A percentile compares a stretch with the other conserved stretches of the same genome.
These are phyloP conservation scores for Vitis hybrid DNA, from an alignment of 177 flowering plant species.

Conservation along the genomic window DNA sequence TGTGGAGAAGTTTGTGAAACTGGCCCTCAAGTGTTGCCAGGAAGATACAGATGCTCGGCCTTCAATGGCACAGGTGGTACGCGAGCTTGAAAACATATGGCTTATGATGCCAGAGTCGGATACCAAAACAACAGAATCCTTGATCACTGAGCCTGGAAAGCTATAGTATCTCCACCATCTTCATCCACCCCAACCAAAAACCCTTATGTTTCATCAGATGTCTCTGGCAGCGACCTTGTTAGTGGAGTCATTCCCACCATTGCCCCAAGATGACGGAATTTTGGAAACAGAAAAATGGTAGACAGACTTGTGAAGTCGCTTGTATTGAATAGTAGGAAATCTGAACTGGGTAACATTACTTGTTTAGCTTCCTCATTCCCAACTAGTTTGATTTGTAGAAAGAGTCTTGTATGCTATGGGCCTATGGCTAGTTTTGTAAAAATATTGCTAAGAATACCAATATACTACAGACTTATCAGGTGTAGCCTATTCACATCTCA, in stretches of 20 bases:
- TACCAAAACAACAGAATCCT: constrained; percentile 18
- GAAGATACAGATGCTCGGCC: constrained; percentile 58
- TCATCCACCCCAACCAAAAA: constrained; percentile 31
- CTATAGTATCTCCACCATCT: constrained; percentile 20
- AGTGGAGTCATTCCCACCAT: constrained; percentile 39
- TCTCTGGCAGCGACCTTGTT: constrained; percentile 49
- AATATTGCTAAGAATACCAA: too few species aligned
- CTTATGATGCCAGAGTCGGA: constrained; percentile 53
- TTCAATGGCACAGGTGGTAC: constrained; percentile 72
- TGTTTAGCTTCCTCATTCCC: background rate
- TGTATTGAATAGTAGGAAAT: background rate
- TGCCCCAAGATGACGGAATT: constrained; percentile 24
- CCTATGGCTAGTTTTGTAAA: too few species aligned
- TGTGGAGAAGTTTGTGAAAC: constrained; percentile 49
- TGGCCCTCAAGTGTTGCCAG: constrained; percentile 65
- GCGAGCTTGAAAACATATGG: constrained; percentile 66
- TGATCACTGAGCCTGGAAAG: constrained; percentile 1
- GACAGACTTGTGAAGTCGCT: background rate
- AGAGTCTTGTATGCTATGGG: too few species aligned
- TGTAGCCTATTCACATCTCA: too few species aligned
- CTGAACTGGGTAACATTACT: too few species aligned
- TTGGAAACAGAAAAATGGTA: too few species aligned
- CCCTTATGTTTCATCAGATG: constrained; percentile 39
- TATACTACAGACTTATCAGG: too few species aligned
- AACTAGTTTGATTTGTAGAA: background rate